Conservation (phyloP, 1,284 basidiomycete genomes). For the Puccinia coronata region DNA sequence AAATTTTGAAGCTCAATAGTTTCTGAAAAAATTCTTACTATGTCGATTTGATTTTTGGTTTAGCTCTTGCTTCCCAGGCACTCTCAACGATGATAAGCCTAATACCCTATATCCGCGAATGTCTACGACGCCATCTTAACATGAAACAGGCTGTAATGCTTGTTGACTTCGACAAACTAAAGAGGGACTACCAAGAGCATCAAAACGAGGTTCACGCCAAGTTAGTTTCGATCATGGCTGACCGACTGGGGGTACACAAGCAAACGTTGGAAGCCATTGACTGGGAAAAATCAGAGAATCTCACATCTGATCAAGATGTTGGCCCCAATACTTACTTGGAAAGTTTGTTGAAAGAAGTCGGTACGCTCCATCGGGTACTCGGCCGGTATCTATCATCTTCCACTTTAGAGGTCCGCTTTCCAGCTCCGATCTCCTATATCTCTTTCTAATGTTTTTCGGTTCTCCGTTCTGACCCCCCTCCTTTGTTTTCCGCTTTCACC, state of each 20-base stretch:
- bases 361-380: conserved; percentile 92
- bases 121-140: conserved; percentile 85
- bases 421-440: not conserved
- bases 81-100: conserved; percentile 92
- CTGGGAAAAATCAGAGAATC: conserved; percentile 64
- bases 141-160: conserved; percentile 93
- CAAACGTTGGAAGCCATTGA: conserved; percentile 66
- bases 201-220: conserved; percentile 99
- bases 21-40: not conserved
- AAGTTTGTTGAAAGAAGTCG: conserved; percentile 88
- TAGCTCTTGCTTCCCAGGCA: conserved; percentile 93
- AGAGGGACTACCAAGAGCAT: conserved; percentile 97
- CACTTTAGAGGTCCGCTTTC: conserved; percentile 72
- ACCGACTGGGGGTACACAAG: conserved; percentile 79
- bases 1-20: not conserved
- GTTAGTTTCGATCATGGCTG: conserved; percentile 96
- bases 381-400: conserved; percentile 78
- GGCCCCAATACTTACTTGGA: conserved; percentile 77
- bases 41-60: not conserved
- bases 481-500: conserved; percentile 42
- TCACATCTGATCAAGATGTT: conserved; percentile 56
- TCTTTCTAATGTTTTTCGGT: not conserved
- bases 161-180: conserved; percentile 96
- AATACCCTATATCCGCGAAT: conserved; percentile 92
- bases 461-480: not conserved